Evolutionary conservation across 179 eudicot species (phyloP), one percentile per base, ranked within the genome.

Genomic region (Drosera spatulata): DNA sequence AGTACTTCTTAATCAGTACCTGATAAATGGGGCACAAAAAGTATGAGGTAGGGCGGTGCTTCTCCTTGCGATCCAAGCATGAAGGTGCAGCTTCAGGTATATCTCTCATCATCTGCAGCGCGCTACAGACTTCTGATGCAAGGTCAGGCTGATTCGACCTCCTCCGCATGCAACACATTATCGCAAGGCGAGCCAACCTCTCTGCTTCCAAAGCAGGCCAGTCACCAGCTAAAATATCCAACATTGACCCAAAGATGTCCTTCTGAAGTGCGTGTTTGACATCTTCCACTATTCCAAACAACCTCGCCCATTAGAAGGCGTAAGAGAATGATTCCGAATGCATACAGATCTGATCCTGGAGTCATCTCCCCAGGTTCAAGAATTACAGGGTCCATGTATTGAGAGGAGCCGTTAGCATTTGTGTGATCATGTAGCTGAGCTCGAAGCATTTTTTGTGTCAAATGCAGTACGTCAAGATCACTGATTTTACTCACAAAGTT

Each of bases 191-290:
- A 63, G 91, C 94, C 78, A 91, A 70, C 71, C 88, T 88, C 66
- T 78, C 66, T 7, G 96, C 96, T 45, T 77, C 84, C 41, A 79
- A 69, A 68, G 85, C 75, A 2, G 96, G 96, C 97, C 97, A 91
- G 44, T 91, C 87, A 15, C 97, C 96, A 57, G 97, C 96, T 22
- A 84, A 78, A 47, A 74, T 72, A 66, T 91, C 97, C 65, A 91
- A 66, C 45, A 83, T 40, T 59, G 65, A 54, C 41, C 70, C 61
- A 58, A 91, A 67, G 55, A 74, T 70, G 50, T 75, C 85, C 4
- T 73, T 69, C 37, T 83, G 75, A 46, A 91, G 50, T 53, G 91
- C 88, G 72, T 45, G 44, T 53, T 76, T 77, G 46, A 91, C 86
- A 49, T 83, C 83, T 64, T 65, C 70, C 4, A 61, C 56, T 59